phyloP scores from a whole-genome alignment of 441 rosid genomes.

The Corymbia citriodora region DNA sequence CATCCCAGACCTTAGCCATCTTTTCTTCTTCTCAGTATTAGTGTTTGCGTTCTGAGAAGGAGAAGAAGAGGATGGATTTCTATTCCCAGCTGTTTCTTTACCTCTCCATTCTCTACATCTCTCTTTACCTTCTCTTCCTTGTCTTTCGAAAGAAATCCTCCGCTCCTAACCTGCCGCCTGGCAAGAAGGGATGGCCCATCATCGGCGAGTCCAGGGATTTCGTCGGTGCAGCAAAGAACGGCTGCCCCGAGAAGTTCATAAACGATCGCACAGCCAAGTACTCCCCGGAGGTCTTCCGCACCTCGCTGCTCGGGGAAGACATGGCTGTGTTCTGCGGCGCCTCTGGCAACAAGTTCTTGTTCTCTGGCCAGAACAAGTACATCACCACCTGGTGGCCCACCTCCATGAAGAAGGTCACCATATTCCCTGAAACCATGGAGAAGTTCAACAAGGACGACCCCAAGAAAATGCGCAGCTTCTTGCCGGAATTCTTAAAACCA shows the following conservation, averaged over 20 bases:
- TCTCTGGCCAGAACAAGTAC: neutral
- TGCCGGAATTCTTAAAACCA: neutral
- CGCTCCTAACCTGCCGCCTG: neutral
- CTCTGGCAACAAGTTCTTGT: neutral
- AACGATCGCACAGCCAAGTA: neutral
- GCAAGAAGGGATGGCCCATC: neutral
- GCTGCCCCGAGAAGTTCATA: neutral
- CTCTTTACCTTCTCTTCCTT: neutral
- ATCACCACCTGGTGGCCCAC: neutral
- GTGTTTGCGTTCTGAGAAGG: neutral
- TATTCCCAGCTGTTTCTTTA: neutral
- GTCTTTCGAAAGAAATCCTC: neutral
- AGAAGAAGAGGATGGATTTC: neutral
- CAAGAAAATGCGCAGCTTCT: neutral
- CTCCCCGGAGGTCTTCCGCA: neutral
- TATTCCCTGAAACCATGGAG: neutral
- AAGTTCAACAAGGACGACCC: neutral
- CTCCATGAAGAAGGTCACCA: neutral
- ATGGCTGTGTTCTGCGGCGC: neutral
- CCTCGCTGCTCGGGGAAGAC: neutral
- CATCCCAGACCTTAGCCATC: neutral
- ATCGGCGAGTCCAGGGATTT: neutral
- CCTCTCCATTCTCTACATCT: neutral
- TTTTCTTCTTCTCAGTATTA: neutral
- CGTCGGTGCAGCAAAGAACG: neutral